These are phyloP conservation scores for Scedosporium dehoogii DNA, from an alignment of 2,329 filamentous ascomycete species.

Conservation along the genomic window DNA sequence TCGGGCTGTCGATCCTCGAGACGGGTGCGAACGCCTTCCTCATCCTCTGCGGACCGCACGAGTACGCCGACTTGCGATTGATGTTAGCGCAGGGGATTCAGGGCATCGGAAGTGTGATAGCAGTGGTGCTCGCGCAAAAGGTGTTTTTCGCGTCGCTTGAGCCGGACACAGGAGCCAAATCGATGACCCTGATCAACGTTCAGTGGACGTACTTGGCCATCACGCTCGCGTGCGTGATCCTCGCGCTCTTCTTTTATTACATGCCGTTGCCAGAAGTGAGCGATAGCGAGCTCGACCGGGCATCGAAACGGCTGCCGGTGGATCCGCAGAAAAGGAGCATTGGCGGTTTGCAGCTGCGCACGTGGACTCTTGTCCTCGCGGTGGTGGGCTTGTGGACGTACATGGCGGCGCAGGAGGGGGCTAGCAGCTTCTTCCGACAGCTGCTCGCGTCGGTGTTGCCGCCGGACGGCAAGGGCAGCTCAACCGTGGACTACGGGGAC, in stretches of 20 bases:
- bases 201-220: constrained; percentile 84
- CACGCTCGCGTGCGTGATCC: constrained; percentile 59
- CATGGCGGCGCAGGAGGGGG: constrained; percentile 61
- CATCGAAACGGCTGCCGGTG: constrained; percentile 36
- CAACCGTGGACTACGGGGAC: constrained; percentile 25
- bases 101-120: constrained; percentile 63
- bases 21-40: constrained; percentile 72
- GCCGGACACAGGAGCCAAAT: constrained; percentile 1
- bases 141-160: constrained; percentile 49
- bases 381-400: constrained; percentile 72
- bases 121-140: constrained; percentile 60
- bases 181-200: constrained; percentile 55
- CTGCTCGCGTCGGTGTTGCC: constrained; percentile 35
- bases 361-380: constrained; percentile 55
- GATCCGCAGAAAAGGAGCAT: constrained; percentile 38
- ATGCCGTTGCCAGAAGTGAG: constrained; percentile 54
- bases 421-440: constrained; percentile 50
- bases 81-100: constrained; percentile 69
- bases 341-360: constrained; percentile 43
- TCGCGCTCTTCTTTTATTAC: constrained; percentile 61
- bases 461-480: constrained; percentile 13
- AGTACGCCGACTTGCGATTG: constrained; percentile 65
- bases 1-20: constrained; percentile 67
- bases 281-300: constrained; percentile 42
- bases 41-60: constrained; percentile 60